Base-by-base conservation (phyloP, 345 rosid species). In the Anastatica hierochuntica region DNA sequence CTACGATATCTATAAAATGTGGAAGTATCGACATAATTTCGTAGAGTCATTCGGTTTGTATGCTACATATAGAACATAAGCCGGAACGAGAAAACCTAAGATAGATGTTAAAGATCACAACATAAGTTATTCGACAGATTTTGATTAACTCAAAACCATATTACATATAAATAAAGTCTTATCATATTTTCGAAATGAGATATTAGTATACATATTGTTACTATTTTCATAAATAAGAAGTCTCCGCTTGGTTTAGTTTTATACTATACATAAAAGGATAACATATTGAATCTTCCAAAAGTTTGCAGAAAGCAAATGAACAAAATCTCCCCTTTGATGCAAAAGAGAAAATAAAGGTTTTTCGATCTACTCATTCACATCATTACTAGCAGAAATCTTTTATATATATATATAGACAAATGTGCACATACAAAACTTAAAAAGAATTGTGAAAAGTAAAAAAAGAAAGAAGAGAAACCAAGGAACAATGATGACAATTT, bases 201-300 rank as follows among this genome's bases (percentile, higher is more conserved):
- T n/a, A n/a, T n/a, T n/a, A n/a, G n/a, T n/a, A n/a, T n/a, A n/a
- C n/a, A n/a, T n/a, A n/a, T n/a, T 24, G 33, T 29, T 29, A 29
- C 33, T 29, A 29, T 29, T 29, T 29, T 8, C 33, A 29, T 29
- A 8, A 29, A 29, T 29, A 29, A 29, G 7, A 29, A 7, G 7
- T 5, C 7, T 7, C 2, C 8, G 8, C 33, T 29, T 29, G n/a
- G 14, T 17, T 23, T 15, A 40, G 15, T 55, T 55, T 64, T 64
- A 34, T 30, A 43, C 36, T 49, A 47, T 39, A 61, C 43, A 59
- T 50, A 54, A 52, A 27, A 46, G 52, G 37, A 61, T 51, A 59
- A 66, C 49, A 48, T 58, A 60, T 63, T 68, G 76, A 76, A 78
- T 76, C 72, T 70, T 81, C 72, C 53, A 65, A 63, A 57, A 69